Base-by-base conservation (phyloP, 1,284 basidiomycete genomes). In the Clitocybe nebularis region DNA sequence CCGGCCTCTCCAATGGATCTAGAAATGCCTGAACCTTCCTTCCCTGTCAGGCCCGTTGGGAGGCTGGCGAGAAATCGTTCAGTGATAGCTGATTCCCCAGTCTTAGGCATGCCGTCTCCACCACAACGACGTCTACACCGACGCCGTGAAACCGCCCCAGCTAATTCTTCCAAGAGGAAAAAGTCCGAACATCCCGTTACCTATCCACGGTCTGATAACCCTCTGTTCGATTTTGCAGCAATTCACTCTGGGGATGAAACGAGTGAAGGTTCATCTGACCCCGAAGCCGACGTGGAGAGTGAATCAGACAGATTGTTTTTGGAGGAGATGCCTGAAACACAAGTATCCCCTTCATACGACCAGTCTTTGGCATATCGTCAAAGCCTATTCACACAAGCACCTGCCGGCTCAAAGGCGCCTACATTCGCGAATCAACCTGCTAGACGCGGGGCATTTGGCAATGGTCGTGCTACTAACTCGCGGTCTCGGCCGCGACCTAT, bases 201-300 rank as follows among this genome's bases (percentile, higher is more conserved):
- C 63, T n/a, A 64, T 57, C 32, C 64, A 61, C 48, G 67, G 68
- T 39, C 58, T 50, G n/a, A n/a, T n/a, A 79, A 80, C 53, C 68
- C 67, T 7, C 75, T 74, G 63, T 71, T 81, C 45, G 82, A 84
- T 52, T 69, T 75, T 39, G 84, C 81, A 62, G 87, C 89, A 1
- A 67, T 66, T 19, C 87, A 91, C 54, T 89, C 87, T 11, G 90
- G 89, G 16, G 86, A 89, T 49, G 89, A 91, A 54, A 71, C 72
- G 44, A 84, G 80, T 52, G 74, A 69, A 48, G 79, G 87, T 41
- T 68, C 65, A 0, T 81, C 79, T 2, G 68, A 74, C 44, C 69
- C 67, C 29, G 75, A 81, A 46, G 73, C 77, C 20, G 77, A 79
- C 9, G 61, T 70, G 14, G 84, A 83, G 55, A 77, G 71, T 52